These are phyloP conservation scores for Domatiomyces catenatus DNA, from an alignment of 2,329 filamentous ascomycete species.

Conservation along the genomic window DNA sequence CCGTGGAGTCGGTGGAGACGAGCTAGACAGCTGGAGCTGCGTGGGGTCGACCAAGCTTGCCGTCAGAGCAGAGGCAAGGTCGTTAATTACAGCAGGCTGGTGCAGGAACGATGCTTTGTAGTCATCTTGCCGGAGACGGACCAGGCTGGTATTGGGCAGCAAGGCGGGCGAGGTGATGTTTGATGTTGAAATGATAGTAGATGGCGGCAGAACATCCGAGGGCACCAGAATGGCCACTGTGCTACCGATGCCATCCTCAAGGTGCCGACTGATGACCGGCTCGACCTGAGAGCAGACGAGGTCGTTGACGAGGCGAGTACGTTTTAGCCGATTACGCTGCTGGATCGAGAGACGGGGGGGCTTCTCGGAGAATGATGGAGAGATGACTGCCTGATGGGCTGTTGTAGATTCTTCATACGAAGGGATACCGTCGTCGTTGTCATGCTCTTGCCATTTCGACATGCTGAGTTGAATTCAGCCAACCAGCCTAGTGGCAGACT, in stretches of 20 bases:
- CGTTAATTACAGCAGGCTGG: conserved; percentile 25
- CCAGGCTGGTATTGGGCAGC: conserved; percentile 13
- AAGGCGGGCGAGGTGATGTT: conserved; percentile 21
- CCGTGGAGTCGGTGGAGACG: not conserved
- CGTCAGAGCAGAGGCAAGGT: conserved; percentile 24
- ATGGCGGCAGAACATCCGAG: conserved; percentile 22
- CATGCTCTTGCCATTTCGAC: not conserved
- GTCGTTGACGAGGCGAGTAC: conserved; percentile 26
- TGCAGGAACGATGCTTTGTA: conserved; percentile 31
- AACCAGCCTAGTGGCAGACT: not conserved
- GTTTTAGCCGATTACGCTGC: conserved; percentile 20
- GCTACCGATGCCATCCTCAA: conserved; percentile 27
- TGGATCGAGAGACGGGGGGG: conserved; percentile 19
- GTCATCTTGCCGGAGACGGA: conserved; percentile 26
- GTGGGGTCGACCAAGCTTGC: conserved; percentile 17
- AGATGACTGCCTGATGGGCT: not conserved
- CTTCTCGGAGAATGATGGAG: conserved; percentile 5
- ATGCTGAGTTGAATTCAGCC: not conserved
- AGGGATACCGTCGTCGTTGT: conserved; percentile 19
- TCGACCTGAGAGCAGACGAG: conserved; percentile 27
- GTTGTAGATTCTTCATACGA: conserved; percentile 23
- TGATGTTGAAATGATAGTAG: conserved; percentile 16
- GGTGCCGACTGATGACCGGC: conserved; percentile 27
- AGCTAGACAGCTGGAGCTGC: conserved; percentile 4
- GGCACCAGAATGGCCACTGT: conserved; percentile 32